A percentile compares a stretch with the other conserved stretches of the same genome.
Conservation (phyloP, 1,284 basidiomycete genomes). For the Cutaneotrichosporon sp. region DNA sequence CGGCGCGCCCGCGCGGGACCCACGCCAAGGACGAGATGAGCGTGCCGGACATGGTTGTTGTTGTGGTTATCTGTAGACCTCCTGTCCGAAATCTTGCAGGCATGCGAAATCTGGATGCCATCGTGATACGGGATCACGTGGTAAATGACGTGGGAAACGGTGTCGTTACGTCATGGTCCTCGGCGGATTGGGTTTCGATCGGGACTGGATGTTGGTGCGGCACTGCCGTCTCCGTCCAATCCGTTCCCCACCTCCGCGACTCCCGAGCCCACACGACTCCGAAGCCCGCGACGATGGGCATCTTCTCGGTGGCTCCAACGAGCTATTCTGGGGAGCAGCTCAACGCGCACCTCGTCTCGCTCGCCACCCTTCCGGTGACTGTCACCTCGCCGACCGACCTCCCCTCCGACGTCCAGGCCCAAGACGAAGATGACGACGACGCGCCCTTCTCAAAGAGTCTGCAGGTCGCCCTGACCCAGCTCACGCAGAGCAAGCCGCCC, state of each 20-base stretch:
- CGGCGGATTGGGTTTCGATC: background rate
- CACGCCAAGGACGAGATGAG: constrained; percentile 63
- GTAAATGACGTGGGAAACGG: constrained; percentile 9
- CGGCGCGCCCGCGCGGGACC: constrained; percentile 80
- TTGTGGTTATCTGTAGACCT: background rate
- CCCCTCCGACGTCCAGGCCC: constrained; percentile 1
- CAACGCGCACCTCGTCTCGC: constrained; percentile 38
- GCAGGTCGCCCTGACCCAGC: constrained; percentile 37
- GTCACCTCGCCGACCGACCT: constrained; percentile 19
- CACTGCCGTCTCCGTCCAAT: background rate
- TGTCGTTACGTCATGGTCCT: background rate
- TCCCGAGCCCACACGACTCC: background rate
- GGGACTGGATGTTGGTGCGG: too few species aligned
- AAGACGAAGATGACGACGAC: background rate
- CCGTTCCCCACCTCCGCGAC: background rate
- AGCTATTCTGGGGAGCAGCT: constrained; percentile 50
- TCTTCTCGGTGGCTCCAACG: constrained; percentile 31
- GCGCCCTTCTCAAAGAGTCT: constrained; percentile 21
- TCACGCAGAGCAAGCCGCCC: constrained; percentile 36
- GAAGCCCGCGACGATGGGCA: constrained; percentile 22
- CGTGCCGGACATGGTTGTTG: constrained; percentile 49
- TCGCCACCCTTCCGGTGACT: constrained; percentile 48
- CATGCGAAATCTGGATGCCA: constrained; percentile 10
- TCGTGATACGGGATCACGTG: constrained; percentile 1
- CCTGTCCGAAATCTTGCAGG: constrained; percentile 9